Percentiles rank a stretch among this genome's conserved stretches.
phyloP scores from a whole-genome alignment of 2,329 filamentous ascomycete genomes.

The Ophidiomyces ophidiicola region DNA sequence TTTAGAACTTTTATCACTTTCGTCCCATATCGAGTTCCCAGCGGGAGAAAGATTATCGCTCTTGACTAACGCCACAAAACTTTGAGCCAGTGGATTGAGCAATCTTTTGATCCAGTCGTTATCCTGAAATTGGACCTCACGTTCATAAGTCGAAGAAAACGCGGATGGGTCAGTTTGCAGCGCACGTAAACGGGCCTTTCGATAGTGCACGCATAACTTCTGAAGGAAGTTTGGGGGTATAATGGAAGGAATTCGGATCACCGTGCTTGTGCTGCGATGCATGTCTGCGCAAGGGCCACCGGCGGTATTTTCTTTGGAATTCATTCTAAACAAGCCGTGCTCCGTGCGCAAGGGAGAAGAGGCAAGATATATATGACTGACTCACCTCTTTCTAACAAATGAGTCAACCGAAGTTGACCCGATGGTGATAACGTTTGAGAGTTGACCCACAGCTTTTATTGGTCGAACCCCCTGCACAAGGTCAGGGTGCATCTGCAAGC shows the following conservation, averaged over 20 bases:
- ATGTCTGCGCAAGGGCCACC: too few species aligned
- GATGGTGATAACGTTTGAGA: too few species aligned
- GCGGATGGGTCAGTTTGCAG: conserved; percentile 21
- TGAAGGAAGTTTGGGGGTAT: conserved; percentile 8
- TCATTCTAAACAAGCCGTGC: too few species aligned
- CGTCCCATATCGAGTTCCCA: not conserved
- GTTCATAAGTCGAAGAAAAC: conserved; percentile 24
- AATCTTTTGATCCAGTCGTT: conserved; percentile 22
- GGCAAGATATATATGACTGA: too few species aligned
- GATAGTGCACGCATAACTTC: conserved; percentile 15
- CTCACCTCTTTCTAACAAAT: too few species aligned
- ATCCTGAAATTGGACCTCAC: conserved; percentile 19
- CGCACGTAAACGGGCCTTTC: conserved; percentile 19
- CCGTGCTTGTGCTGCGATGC: not conserved
- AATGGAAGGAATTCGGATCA: conserved; percentile 11
- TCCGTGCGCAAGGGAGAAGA: too few species aligned
- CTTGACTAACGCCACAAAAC: conserved; percentile 19
- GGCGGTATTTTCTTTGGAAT: too few species aligned
- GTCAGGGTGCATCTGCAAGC: too few species aligned
- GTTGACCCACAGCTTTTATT: too few species aligned
- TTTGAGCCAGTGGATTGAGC: conserved; percentile 19
- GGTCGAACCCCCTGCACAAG: too few species aligned
- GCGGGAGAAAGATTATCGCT: conserved; percentile 1
- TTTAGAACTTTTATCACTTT: conserved; percentile 1
- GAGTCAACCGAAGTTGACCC: too few species aligned